Conservation (phyloP, 148 eudicot genomes). For the Euryodendron excelsum region DNA sequence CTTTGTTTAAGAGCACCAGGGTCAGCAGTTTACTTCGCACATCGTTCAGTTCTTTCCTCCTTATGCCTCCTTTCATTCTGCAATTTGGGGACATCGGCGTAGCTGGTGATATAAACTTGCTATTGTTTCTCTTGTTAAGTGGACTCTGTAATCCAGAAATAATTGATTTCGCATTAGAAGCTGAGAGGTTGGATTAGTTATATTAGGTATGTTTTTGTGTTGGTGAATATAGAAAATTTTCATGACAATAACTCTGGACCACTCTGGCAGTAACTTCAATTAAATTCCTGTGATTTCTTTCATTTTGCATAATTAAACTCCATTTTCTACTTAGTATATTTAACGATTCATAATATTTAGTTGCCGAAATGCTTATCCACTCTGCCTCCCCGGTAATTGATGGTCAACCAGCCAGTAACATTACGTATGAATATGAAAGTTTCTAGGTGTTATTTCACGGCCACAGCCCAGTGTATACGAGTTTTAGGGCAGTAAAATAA, state of each 20-base stretch:
- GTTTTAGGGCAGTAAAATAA: too few species aligned
- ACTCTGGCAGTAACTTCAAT: not conserved
- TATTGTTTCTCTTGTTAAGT: not conserved
- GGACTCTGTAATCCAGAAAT: not conserved
- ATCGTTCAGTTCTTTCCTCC: conserved; percentile 15
- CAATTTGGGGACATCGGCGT: not conserved
- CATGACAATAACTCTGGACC: not conserved
- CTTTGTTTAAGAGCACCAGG: not conserved
- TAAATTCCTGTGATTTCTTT: not conserved
- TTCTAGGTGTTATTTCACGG: too few species aligned
- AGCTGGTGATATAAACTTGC: conserved; percentile 12
- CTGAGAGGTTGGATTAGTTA: conserved; percentile 7
- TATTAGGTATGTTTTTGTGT: not conserved
- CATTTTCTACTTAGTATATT: not conserved
- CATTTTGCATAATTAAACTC: not conserved
- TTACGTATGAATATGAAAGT: too few species aligned
- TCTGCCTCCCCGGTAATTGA: too few species aligned
- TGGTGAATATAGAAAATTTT: not conserved
- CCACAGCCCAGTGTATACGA: too few species aligned
- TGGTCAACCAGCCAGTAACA: too few species aligned
- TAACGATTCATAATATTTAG: not conserved
- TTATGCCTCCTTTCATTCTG: not conserved
- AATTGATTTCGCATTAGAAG: not conserved
- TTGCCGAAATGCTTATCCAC: too few species aligned
- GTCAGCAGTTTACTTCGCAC: conserved; percentile 2